Conservation (phyloP, 2,329 filamentous ascomycete species). For the Sphaerulina populicola region DNA sequence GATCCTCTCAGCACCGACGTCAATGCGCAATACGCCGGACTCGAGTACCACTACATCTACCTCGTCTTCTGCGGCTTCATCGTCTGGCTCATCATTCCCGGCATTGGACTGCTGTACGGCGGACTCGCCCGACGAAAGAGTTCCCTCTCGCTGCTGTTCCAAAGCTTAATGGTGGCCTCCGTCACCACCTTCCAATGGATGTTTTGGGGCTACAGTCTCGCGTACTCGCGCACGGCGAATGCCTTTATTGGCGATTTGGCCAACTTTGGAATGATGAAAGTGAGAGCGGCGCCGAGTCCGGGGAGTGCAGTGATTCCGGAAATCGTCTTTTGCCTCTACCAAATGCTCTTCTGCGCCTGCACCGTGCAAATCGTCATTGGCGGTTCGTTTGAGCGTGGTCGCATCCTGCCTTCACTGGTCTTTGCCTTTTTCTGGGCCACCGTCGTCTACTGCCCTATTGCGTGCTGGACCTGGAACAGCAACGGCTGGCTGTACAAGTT, state of each 20-base stretch:
- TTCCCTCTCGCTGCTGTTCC: slow-evolving; percentile 54
- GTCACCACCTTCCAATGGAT: slow-evolving; percentile 55
- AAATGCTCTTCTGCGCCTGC: slow-evolving; percentile 54
- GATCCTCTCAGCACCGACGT: slow-evolving; percentile 47
- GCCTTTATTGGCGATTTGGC: slow-evolving; percentile 56
- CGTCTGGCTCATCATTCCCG: slow-evolving; percentile 60
- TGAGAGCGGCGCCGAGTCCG: slow-evolving; percentile 52
- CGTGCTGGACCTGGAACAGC: slow-evolving; percentile 61
- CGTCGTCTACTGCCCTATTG: slow-evolving; percentile 56
- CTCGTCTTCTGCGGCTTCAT: slow-evolving; percentile 52
- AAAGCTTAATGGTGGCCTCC: slow-evolving; percentile 51
- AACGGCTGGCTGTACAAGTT: slow-evolving; percentile 58
- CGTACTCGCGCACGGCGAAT: slow-evolving; percentile 52
- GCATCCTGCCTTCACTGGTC: slow-evolving; percentile 55
- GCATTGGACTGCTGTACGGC: slow-evolving; percentile 57
- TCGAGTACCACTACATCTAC: slow-evolving; percentile 56
- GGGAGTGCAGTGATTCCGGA: slow-evolving; percentile 52
- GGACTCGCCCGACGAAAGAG: slow-evolving; percentile 57
- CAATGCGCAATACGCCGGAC: slow-evolving; percentile 51
- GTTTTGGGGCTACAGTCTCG: slow-evolving; percentile 56
- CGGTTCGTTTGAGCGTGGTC: slow-evolving; percentile 56
- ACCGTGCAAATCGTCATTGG: slow-evolving; percentile 59
- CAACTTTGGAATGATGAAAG: slow-evolving; percentile 55
- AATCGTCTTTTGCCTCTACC: slow-evolving; percentile 60
- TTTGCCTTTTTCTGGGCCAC: slow-evolving; percentile 58